Percentiles rank a stretch among this genome's conserved stretches.
Conservation (phyloP, 2,329 filamentous ascomycete species). For the Microdochium nivale region DNA sequence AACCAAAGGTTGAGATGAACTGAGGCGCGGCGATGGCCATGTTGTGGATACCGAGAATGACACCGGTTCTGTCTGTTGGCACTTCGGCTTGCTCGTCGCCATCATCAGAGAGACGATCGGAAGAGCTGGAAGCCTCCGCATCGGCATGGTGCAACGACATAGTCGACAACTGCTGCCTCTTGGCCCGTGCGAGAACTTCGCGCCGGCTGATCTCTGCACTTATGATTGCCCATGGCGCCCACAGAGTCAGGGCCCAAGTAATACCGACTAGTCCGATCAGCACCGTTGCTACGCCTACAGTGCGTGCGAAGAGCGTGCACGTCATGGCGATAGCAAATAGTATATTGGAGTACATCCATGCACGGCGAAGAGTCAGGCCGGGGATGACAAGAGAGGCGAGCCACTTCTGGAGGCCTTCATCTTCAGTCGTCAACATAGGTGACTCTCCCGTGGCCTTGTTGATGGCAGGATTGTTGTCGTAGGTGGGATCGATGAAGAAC, state of each 20-base stretch:
- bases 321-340: constrained; percentile 78
- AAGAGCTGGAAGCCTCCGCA: constrained; percentile 5
- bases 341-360: constrained; percentile 81
- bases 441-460: constrained; percentile 21
- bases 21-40: constrained; percentile 89
- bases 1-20: constrained; percentile 79
- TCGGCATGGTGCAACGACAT: constrained; percentile 9
- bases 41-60: constrained; percentile 92
- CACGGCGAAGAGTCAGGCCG: constrained; percentile 75
- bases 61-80: constrained; percentile 69
- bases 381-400: constrained; percentile 64
- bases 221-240: constrained; percentile 94
- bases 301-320: constrained; percentile 69
- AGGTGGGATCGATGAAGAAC: constrained; percentile 77
- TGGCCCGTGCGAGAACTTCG: constrained; percentile 48
- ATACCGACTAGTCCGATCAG: constrained; percentile 78
- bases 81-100: constrained; percentile 40
- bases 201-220: constrained; percentile 83
- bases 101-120: constrained; percentile 17
- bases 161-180: constrained; percentile 21
- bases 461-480: constrained; percentile 38
- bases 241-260: constrained; percentile 86
- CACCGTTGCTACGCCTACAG: constrained; percentile 62
- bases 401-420: constrained; percentile 28
- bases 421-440: constrained; percentile 18